These are phyloP conservation scores for Trametes elegans DNA, from an alignment of 768 basidiomycete genomes.

Conservation along the genomic window DNA sequence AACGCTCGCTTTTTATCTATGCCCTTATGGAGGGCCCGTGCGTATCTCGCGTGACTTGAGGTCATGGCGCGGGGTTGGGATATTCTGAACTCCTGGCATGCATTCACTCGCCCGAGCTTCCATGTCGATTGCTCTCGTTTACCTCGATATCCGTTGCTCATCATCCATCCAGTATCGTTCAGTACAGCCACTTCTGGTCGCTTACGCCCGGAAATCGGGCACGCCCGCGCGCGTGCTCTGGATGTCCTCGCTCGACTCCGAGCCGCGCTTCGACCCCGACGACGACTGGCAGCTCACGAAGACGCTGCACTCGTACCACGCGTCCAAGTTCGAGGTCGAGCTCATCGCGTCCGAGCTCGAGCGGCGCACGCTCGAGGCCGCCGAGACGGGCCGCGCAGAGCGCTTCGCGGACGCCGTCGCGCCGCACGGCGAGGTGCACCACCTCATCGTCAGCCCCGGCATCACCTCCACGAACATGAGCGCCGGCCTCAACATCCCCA, in stretches of 20 bases:
- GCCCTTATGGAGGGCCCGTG: too few species aligned
- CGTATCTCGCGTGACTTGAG: too few species aligned
- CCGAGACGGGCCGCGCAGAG: conserved; percentile 5
- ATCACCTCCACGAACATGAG: conserved; percentile 66
- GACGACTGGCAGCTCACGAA: conserved; percentile 72
- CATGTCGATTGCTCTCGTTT: not conserved
- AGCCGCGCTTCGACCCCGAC: conserved; percentile 49
- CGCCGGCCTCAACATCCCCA: conserved; percentile 41
- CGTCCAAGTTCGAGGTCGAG: conserved; percentile 76
- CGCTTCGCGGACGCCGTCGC: conserved; percentile 3
- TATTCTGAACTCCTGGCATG: too few species aligned
- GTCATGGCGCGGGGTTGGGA: too few species aligned
- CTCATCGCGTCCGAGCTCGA: conserved; percentile 59
- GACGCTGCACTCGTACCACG: conserved; percentile 63
- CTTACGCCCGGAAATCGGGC: conserved; percentile 34
- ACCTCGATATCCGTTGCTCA: not conserved
- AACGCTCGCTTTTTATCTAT: too few species aligned
- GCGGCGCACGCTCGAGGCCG: conserved; percentile 32
- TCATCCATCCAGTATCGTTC: conserved; percentile 51
- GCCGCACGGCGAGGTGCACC: conserved; percentile 35
- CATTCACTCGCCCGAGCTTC: not conserved
- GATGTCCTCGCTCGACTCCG: conserved; percentile 72
- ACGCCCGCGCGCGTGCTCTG: conserved; percentile 66
- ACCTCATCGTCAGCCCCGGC: conserved; percentile 69
- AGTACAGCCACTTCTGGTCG: conserved; percentile 51